A percentile compares a stretch with the other conserved stretches of the same genome.
Conservation (phyloP, 768 basidiomycete species). For the Boletus huronensis region DNA sequence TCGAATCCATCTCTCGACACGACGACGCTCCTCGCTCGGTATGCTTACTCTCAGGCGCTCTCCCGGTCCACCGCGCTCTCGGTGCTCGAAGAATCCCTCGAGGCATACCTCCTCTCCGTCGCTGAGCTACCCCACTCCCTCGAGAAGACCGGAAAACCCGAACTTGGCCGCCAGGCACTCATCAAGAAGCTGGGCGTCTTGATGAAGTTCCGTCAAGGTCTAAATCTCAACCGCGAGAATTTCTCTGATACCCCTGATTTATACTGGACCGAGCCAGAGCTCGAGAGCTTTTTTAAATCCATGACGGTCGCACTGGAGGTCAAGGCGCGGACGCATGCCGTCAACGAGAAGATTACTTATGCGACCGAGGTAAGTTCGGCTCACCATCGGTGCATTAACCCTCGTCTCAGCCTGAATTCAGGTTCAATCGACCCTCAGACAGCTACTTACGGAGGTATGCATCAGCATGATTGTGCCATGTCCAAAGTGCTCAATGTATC, state of each 20-base stretch:
- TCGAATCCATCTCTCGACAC: conserved; percentile 55
- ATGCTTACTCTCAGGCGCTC: conserved; percentile 88
- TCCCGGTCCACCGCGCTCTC: conserved; percentile 87
- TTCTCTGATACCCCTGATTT: conserved; percentile 88
- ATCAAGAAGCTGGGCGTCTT: conserved; percentile 91
- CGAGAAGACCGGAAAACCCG: conserved; percentile 78
- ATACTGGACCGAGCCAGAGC: conserved; percentile 90
- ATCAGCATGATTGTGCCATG: neutral
- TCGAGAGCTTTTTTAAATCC: conserved; percentile 87
- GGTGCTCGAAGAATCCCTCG: conserved; percentile 80
- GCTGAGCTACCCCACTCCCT: conserved; percentile 74
- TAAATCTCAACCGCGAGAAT: conserved; percentile 87
- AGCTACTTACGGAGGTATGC: conserved; percentile 76
- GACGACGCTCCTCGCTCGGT: conserved; percentile 79
- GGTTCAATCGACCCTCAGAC: conserved; percentile 85
- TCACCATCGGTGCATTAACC: neutral
- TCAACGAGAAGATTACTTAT: conserved; percentile 92
- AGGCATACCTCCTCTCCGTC: conserved; percentile 80
- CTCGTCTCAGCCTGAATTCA: conserved; percentile 24
- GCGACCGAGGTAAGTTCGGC: conserved; percentile 58
- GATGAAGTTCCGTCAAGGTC: conserved; percentile 86
- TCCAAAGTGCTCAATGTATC: neutral
- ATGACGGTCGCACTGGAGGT: conserved; percentile 86
- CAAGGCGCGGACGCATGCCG: conserved; percentile 68
- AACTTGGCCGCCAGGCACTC: conserved; percentile 73